Evolutionary conservation across 371 early-diverging fungal species (phyloP), one percentile per base, ranked within the genome.

Genomic region (Syncephalastrum contaminatum): DNA sequence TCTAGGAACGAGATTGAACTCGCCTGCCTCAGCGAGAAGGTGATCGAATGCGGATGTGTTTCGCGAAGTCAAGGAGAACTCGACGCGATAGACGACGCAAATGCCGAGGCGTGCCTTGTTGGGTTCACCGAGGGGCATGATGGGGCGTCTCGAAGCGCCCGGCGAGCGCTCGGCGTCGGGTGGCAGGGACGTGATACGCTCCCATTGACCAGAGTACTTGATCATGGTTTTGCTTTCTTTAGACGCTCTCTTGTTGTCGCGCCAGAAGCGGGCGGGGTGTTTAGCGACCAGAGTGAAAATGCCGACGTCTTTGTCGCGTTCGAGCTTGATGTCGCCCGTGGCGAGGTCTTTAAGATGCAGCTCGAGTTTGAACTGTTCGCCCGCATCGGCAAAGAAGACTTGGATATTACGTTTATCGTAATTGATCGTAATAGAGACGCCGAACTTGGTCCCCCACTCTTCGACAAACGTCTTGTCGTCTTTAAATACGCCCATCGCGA

Each of bases 1-100:
- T 3, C 62, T 59, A 10, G 74, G 75, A 0, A 75, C 64, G 12
- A 82, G 58, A 22, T 82, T 79, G 48, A 56, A 82, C 18, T 67
- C 65, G 1, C 72, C 72, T 4, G 73, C 74, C 15, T 69, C 56
- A 10, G 51, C 18, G 16, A 79, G 25, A 50, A 72, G 53, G 5
- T 48, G 7, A 13, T 66, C 48, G 21, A 81, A 72, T 1, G 41
- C 15, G 0, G 21, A 13, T 0, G 40, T 22, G 5, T 18, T 3
- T 1, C 16, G n/a, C 4, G n/a, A n/a, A 0, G 45, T 1, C 3
- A 64, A 61, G 2, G 52, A 19, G 21, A 82, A 67, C 0, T 42
- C 45, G 7, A 79, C 7, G 2, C 77, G 70, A 12, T 64, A 65
- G 0, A 73, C 72, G n/a, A 63, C 54, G 76, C 80, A 79, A 6